Conservation (phyloP, 768 basidiomycete genomes). For the Basidioascus undulatus region DNA sequence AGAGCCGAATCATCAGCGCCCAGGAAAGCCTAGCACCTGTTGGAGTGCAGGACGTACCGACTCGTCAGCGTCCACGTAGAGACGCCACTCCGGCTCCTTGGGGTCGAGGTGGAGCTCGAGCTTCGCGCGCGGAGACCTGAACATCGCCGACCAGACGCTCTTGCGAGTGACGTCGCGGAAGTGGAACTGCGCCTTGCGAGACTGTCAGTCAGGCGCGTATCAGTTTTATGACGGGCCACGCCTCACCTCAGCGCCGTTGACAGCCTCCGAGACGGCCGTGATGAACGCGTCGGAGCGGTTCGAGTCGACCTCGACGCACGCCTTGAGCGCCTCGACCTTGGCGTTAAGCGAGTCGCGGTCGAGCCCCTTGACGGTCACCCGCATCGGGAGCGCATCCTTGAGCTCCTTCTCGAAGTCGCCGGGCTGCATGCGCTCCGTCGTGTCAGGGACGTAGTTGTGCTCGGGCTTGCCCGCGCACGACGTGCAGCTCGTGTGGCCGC, state of each 20-base stretch:
- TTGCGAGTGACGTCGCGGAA: slow-evolving; percentile 73
- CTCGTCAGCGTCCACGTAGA: slow-evolving; percentile 46
- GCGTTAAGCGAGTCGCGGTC: background rate
- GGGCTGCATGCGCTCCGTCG: slow-evolving; percentile 40
- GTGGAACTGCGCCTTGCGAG: slow-evolving; percentile 34
- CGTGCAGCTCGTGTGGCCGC: slow-evolving; percentile 51
- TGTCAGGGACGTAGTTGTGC: slow-evolving; percentile 35
- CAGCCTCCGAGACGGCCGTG: slow-evolving; percentile 9
- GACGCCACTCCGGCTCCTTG: slow-evolving; percentile 62
- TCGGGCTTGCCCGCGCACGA: slow-evolving; percentile 79
- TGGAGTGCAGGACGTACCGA: slow-evolving; percentile 18
- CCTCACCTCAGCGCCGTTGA: slow-evolving; percentile 11
- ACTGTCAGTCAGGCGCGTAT: slow-evolving; percentile 24
- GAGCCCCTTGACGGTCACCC: slow-evolving; percentile 29
- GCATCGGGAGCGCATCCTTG: slow-evolving; percentile 70
- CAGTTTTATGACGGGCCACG: too few species aligned
- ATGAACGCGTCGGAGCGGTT: background rate
- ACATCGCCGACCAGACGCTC: slow-evolving; percentile 61
- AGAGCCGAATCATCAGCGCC: too few species aligned
- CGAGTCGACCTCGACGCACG: background rate
- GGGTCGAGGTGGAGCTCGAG: slow-evolving; percentile 54
- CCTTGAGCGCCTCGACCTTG: slow-evolving; percentile 1
- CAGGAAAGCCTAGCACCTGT: background rate
- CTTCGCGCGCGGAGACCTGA: slow-evolving; percentile 40
- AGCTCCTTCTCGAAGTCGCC: slow-evolving; percentile 47